Base-by-base conservation (phyloP, 2,329 filamentous ascomycete species). In the Penicillium concentricum region DNA sequence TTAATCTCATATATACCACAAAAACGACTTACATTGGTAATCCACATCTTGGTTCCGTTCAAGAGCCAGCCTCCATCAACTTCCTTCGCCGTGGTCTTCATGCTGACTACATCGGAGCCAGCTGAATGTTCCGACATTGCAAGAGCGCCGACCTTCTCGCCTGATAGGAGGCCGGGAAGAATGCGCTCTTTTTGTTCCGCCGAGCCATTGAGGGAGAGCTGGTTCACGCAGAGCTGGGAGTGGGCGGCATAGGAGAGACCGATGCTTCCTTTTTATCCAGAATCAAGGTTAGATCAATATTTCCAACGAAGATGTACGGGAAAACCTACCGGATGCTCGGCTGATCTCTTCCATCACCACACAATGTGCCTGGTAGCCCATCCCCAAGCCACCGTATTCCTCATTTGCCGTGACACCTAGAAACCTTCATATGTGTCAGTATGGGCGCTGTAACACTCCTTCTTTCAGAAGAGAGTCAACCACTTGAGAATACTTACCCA, bases 31-130 rank as follows among this genome's bases (percentile, higher is more conserved):
- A 83, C 91, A 76, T 99, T 99, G 60, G 93, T 99, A 72, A 99
- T 99, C 93, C 93, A 99, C 93, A 97, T 97, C 82, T 99, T 97
- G 59, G 88, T 90, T 32, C 92, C 93, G 69, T 92, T 91, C 54
- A 99, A 79, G 20, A 92, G 61, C 74, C 89, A 97, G 28, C 93
- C 93, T 35, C 92, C 92, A 67, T 94, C 89, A 12, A 91, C 89
- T 61, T 84, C 81, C 72, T 85, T 89, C 0, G 92, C 93, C 3
- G 85, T 88, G 43, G 88, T 95, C 73, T 92, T 91, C 93, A 97
- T 97, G 75, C 89, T 90, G 28, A 99, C 92, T 4, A 99, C 93
- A 76, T 99, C 93, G 65, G 88, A 92, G 15, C 93, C 93, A 0
- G 93, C 88, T 7, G 89, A 90, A 61, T 92, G 89, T 76, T 99